Evolutionary conservation across 805 yeast genomes (phyloP).

Genomic region (Ogataea siamensis): DNA sequence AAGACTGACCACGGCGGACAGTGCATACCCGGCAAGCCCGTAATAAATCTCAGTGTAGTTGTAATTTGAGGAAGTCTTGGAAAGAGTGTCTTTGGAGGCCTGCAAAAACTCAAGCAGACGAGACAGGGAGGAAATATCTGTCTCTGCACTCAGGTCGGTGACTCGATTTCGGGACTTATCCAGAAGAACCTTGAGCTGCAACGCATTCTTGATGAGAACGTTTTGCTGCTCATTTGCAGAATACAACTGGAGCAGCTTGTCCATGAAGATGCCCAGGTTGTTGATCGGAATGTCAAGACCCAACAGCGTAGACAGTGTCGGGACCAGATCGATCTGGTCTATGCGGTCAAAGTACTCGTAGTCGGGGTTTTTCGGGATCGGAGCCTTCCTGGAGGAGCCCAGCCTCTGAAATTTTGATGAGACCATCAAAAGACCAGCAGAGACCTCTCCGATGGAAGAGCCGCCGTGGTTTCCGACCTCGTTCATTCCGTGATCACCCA

Average conservation of each 20-base stretch:
- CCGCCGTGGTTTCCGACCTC: constrained; percentile 97
- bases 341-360: constrained; percentile 53
- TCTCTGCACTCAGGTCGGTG: constrained; percentile 12
- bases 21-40: constrained; percentile 37
- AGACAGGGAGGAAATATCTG: constrained; percentile 14
- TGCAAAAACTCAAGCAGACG: constrained; percentile 36
- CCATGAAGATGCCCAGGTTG: constrained; percentile 69
- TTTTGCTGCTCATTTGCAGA: constrained; percentile 33
- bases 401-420: constrained; percentile 54
- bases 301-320: constrained; percentile 60
- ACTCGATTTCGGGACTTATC: constrained; percentile 37
- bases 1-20: constrained; percentile 34
- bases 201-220: constrained; percentile 52
- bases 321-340: constrained; percentile 72
- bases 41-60: constrained; percentile 47
- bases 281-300: constrained; percentile 70
- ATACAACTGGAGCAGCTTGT: constrained; percentile 56
- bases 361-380: constrained; percentile 38
- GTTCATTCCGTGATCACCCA: constrained; percentile 98
- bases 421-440: constrained; percentile 72
- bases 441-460: constrained; percentile 87
- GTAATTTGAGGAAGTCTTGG: constrained; percentile 71
- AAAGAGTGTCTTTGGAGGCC: constrained; percentile 48
- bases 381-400: constrained; percentile 32
- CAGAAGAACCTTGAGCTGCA: constrained; percentile 51